Conservation (phyloP, 1,284 basidiomycete species). For the Malassezia pachydermatis region DNA sequence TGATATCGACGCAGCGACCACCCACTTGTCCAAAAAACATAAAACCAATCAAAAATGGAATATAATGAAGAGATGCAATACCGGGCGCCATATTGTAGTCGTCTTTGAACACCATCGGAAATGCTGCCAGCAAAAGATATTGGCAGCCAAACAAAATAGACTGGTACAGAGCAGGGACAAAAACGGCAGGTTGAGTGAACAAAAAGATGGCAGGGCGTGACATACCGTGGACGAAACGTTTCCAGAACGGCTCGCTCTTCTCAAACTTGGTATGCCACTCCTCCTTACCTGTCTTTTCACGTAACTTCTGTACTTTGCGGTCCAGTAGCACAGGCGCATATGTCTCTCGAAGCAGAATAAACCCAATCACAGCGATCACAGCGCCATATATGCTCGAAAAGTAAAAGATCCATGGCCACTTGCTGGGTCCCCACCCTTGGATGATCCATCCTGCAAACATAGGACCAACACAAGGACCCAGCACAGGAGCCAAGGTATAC, state of each 20-base stretch:
- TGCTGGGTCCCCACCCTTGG: slow-evolving; percentile 15
- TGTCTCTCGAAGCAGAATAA: slow-evolving; percentile 41
- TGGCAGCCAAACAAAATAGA: slow-evolving; percentile 45
- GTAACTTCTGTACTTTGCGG: slow-evolving; percentile 49
- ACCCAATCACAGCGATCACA: slow-evolving; percentile 24
- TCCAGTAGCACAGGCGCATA: slow-evolving; percentile 45
- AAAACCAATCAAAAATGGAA: slow-evolving; percentile 52
- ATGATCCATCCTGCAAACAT: slow-evolving; percentile 28
- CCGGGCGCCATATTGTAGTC: slow-evolving; percentile 50
- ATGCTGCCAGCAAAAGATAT: slow-evolving; percentile 58
- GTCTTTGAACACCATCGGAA: slow-evolving; percentile 56
- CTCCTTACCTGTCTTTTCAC: slow-evolving; percentile 49
- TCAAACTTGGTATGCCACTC: slow-evolving; percentile 30
- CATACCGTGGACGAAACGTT: slow-evolving; percentile 48
- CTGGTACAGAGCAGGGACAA: slow-evolving; percentile 53
- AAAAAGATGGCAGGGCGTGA: slow-evolving; percentile 53
- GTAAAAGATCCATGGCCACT: slow-evolving; percentile 35
- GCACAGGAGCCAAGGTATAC: slow-evolving; percentile 55
- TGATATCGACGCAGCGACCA: slow-evolving; percentile 54
- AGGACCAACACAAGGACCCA: slow-evolving; percentile 30
- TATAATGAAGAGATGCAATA: slow-evolving; percentile 59
- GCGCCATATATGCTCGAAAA: slow-evolving; percentile 26
- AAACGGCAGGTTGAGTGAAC: slow-evolving; percentile 52
- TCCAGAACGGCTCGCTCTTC: slow-evolving; percentile 36
- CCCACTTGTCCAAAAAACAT: slow-evolving; percentile 54